phyloP scores from a whole-genome alignment of 371 early-diverging fungal genomes.

The Circinella umbellata region DNA sequence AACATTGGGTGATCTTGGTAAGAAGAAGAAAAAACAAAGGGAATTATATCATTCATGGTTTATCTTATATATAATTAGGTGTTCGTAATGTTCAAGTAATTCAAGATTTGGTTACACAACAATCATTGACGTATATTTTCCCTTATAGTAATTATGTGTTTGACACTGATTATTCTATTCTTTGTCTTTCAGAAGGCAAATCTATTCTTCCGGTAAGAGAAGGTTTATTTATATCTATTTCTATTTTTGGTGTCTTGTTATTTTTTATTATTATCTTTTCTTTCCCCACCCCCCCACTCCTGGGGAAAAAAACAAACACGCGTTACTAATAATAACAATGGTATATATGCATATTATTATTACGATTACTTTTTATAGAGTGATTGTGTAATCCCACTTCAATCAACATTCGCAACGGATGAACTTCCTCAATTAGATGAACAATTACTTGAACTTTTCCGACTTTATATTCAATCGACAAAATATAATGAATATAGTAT shows the following conservation, averaged over 20 bases:
- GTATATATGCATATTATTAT: neutral
- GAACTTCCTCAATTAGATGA: conserved; percentile 21
- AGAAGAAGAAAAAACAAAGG: neutral
- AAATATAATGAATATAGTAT: conserved; percentile 54
- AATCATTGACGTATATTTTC: conserved; percentile 61
- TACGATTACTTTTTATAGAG: conserved; percentile 26
- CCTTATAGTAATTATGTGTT: conserved; percentile 67
- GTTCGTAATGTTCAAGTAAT: conserved; percentile 66
- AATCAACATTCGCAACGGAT: conserved; percentile 19
- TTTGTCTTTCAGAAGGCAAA: conserved; percentile 57
- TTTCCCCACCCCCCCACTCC: too few species aligned
- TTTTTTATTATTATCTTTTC: too few species aligned
- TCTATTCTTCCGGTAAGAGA: conserved; percentile 64
- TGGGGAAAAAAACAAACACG: too few species aligned
- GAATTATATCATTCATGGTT: too few species aligned
- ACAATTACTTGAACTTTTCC: conserved; percentile 44
- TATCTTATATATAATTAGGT: conserved; percentile 33
- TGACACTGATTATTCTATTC: conserved; percentile 59
- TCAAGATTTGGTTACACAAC: conserved; percentile 54
- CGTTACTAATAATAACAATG: too few species aligned
- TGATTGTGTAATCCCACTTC: conserved; percentile 54
- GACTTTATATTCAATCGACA: conserved; percentile 54
- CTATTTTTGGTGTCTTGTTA: too few species aligned
- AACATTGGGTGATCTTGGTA: conserved; percentile 59
- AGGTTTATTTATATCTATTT: neutral